Evolutionary conservation across 2,329 filamentous ascomycete species (phyloP).

Genomic region (Onygena corvina): DNA sequence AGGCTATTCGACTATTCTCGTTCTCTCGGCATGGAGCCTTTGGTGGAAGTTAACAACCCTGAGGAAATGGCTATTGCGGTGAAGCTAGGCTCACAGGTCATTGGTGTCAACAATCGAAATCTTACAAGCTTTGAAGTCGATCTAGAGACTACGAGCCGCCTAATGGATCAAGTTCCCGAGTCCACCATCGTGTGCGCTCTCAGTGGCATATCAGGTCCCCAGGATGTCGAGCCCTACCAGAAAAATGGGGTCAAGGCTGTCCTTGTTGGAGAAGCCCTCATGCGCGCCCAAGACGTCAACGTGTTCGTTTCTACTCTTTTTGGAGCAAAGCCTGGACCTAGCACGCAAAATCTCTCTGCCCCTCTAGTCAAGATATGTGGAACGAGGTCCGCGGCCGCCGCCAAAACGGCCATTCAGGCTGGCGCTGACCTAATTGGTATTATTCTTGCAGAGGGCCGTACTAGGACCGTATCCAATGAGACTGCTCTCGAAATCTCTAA

Average conservation of each 20-base stretch:
- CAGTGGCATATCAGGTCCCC: slow-evolving; percentile 79
- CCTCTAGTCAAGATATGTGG: slow-evolving; percentile 91
- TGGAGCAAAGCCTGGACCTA: slow-evolving; percentile 37
- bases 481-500: slow-evolving; percentile 69
- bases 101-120: slow-evolving; percentile 96
- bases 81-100: slow-evolving; percentile 73
- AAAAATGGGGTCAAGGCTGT: slow-evolving; percentile 85
- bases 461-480: slow-evolving; percentile 66
- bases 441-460: slow-evolving; percentile 71
- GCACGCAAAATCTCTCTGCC: slow-evolving; percentile 20
- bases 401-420: slow-evolving; percentile 65
- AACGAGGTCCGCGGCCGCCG: slow-evolving; percentile 70
- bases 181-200: slow-evolving; percentile 84
- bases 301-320: slow-evolving; percentile 77
- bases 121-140: slow-evolving; percentile 95
- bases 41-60: slow-evolving; percentile 90
- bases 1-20: slow-evolving; percentile 78
- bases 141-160: slow-evolving; percentile 74
- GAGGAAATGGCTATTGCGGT: slow-evolving; percentile 88
- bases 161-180: slow-evolving; percentile 75
- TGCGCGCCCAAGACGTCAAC: slow-evolving; percentile 74
- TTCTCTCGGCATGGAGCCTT: slow-evolving; percentile 87
- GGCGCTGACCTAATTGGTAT: slow-evolving; percentile 90
- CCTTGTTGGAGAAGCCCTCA: slow-evolving; percentile 87
- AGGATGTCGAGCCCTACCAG: slow-evolving; percentile 79